Conservation (phyloP, 2,329 filamentous ascomycete genomes). For the Phaeosphaeriaceae sp. region DNA sequence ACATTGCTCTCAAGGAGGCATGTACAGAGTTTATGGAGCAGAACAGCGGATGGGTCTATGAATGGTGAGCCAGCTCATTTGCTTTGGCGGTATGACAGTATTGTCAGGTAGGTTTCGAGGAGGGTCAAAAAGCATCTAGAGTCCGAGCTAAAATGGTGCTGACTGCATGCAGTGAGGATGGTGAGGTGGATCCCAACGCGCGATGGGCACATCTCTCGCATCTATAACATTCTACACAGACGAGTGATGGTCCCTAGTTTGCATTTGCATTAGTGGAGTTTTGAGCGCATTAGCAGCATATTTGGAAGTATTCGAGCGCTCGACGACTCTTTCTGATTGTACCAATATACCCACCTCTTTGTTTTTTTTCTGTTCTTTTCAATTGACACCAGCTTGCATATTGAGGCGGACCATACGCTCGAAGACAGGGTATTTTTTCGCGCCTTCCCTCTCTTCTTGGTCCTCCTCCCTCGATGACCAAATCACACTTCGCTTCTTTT, state of each 20-base stretch:
- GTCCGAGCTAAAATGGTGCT: slow-evolving; percentile 13
- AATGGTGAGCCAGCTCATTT: slow-evolving; percentile 69
- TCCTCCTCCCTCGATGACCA: background rate
- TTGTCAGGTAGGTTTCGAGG: slow-evolving; percentile 22
- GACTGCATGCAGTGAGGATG: slow-evolving; percentile 34
- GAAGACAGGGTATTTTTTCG: background rate
- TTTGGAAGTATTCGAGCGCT: background rate
- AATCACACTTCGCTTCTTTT: background rate
- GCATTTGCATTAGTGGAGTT: slow-evolving; percentile 4
- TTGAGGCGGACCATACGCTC: background rate
- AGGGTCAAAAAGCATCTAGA: background rate
- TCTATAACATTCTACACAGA: background rate
- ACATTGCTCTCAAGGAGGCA: slow-evolving; percentile 80
- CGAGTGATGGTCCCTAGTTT: background rate
- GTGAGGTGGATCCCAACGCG: slow-evolving; percentile 32
- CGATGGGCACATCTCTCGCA: slow-evolving; percentile 41
- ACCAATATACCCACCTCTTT: slow-evolving; percentile 4
- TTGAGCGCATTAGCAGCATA: background rate
- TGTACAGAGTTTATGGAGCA: slow-evolving; percentile 84
- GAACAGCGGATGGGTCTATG: slow-evolving; percentile 86
- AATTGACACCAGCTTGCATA: background rate
- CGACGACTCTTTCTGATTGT: background rate
- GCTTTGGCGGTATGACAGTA: slow-evolving; percentile 11
- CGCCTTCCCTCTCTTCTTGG: background rate
- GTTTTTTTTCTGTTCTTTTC: background rate